Conservation (phyloP, 2,329 filamentous ascomycete species). For the Neoarthrinium moseri region DNA sequence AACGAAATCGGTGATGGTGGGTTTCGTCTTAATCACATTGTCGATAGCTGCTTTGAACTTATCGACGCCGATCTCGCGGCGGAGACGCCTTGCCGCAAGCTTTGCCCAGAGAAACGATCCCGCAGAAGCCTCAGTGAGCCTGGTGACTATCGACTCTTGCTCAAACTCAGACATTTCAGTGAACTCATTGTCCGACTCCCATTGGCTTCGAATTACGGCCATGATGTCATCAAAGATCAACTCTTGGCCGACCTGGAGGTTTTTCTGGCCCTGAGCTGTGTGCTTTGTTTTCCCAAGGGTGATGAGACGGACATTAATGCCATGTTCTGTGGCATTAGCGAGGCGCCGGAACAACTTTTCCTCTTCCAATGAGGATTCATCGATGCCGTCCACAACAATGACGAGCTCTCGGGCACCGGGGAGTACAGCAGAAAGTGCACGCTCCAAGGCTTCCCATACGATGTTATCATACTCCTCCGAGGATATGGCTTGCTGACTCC, state of each 20-base stretch:
- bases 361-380: conserved; percentile 31
- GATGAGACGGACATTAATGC: conserved; percentile 26
- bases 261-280: conserved; percentile 13
- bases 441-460: conserved; percentile 31
- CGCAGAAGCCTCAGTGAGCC: conserved; percentile 29
- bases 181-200: conserved; percentile 24
- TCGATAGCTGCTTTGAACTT: conserved; percentile 25
- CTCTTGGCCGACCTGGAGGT: conserved; percentile 27
- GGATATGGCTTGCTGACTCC: conserved; percentile 18
- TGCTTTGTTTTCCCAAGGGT: conserved; percentile 23
- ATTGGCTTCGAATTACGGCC: conserved; percentile 27
- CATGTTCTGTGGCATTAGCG: conserved; percentile 18
- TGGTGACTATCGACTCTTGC: conserved; percentile 30
- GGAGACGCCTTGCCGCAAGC: conserved; percentile 27
- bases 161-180: conserved; percentile 25
- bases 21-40: conserved; percentile 21
- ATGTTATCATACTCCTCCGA: conserved; percentile 31
- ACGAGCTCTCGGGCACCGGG: conserved; percentile 31
- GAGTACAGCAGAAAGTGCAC: conserved; percentile 24
- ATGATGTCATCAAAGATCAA: conserved; percentile 34
- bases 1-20: conserved; percentile 30
- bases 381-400: conserved; percentile 35
- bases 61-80: background rate
- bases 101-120: conserved; percentile 39
- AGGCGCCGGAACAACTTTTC: conserved; percentile 26